Percentiles rank a stretch among this genome's conserved stretches.
Evolutionary conservation across 805 yeast genomes (phyloP).

Genomic region (Zygoascus bituminiphila): DNA sequence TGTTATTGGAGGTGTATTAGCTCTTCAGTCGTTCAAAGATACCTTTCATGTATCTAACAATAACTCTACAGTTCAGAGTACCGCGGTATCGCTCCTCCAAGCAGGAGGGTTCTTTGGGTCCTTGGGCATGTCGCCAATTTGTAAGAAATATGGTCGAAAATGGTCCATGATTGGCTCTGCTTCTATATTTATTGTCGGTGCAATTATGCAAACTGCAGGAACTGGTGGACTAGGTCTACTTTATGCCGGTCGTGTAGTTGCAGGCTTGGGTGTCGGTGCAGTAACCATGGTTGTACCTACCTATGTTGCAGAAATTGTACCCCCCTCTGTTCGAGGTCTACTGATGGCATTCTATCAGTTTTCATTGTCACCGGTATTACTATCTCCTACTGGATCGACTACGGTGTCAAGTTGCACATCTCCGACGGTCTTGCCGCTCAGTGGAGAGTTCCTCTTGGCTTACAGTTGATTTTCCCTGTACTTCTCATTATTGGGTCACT

Average conservation of each 20-base stretch:
- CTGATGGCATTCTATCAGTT: slow-evolving; percentile 31
- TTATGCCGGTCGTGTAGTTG: slow-evolving; percentile 44
- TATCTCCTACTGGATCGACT: slow-evolving; percentile 36
- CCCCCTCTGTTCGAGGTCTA: slow-evolving; percentile 22
- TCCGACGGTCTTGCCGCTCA: slow-evolving; percentile 35
- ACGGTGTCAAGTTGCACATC: slow-evolving; percentile 43
- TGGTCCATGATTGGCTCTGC: slow-evolving; percentile 40
- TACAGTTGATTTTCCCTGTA: slow-evolving; percentile 46
- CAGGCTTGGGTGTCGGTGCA: slow-evolving; percentile 48
- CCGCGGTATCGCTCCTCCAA: no score
- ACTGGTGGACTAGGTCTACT: slow-evolving; percentile 34
- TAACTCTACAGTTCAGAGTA: no score
- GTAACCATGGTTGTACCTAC: slow-evolving; percentile 45
- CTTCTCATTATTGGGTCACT: slow-evolving; percentile 37
- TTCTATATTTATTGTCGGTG: slow-evolving; percentile 26
- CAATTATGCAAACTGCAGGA: slow-evolving; percentile 30
- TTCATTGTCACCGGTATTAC: slow-evolving; percentile 27
- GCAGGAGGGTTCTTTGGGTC: slow-evolving; percentile 19
- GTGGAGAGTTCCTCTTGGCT: slow-evolving; percentile 48
- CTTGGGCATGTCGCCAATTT: slow-evolving; percentile 10
- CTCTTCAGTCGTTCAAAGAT: no score
- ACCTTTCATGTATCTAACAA: no score
- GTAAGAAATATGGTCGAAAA: slow-evolving; percentile 11
- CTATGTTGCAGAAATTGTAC: slow-evolving; percentile 40
- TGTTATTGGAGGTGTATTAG: no score